phyloP scores from a whole-genome alignment of 2,329 filamentous ascomycete species.

The Aspergillus luchuensis region DNA sequence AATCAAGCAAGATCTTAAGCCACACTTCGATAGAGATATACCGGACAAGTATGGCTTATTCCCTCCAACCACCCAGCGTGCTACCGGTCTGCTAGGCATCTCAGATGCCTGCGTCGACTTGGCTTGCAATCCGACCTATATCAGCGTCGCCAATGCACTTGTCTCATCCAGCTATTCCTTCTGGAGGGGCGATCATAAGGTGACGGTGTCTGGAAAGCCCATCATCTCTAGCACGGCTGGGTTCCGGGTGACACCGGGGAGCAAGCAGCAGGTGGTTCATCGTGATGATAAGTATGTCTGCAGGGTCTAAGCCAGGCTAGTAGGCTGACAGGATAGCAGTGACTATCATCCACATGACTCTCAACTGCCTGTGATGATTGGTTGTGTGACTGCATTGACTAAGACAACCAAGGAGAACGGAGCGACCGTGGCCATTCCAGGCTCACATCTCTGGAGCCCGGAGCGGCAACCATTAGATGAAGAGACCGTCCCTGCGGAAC shows the following conservation, averaged over 20 bases:
- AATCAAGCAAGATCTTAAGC: slow-evolving; percentile 42
- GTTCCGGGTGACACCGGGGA: slow-evolving; percentile 39
- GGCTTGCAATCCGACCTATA: slow-evolving; percentile 39
- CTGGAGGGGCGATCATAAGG: slow-evolving; percentile 38
- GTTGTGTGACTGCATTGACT: slow-evolving; percentile 43
- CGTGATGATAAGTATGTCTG: slow-evolving; percentile 37
- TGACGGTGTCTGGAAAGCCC: slow-evolving; percentile 39
- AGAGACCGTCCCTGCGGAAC: slow-evolving; percentile 44
- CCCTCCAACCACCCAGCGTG: slow-evolving; percentile 43
- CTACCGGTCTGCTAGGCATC: slow-evolving; percentile 41
- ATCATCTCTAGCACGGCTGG: slow-evolving; percentile 42
- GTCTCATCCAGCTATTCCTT: slow-evolving; percentile 41
- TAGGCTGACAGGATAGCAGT: neutral
- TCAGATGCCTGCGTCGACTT: slow-evolving; percentile 45
- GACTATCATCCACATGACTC: slow-evolving; percentile 35
- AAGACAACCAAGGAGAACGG: slow-evolving; percentile 48
- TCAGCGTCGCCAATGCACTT: slow-evolving; percentile 37
- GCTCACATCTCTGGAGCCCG: slow-evolving; percentile 46
- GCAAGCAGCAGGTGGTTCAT: slow-evolving; percentile 43
- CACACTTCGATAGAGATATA: slow-evolving; percentile 41
- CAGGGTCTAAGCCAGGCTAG: neutral
- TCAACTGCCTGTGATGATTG: slow-evolving; percentile 43
- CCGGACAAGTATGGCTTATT: slow-evolving; percentile 46
- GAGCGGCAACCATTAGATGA: slow-evolving; percentile 40
- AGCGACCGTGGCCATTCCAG: slow-evolving; percentile 46